phyloP scores from a whole-genome alignment of 345 rosid species.

The Laguncularia racemosa region DNA sequence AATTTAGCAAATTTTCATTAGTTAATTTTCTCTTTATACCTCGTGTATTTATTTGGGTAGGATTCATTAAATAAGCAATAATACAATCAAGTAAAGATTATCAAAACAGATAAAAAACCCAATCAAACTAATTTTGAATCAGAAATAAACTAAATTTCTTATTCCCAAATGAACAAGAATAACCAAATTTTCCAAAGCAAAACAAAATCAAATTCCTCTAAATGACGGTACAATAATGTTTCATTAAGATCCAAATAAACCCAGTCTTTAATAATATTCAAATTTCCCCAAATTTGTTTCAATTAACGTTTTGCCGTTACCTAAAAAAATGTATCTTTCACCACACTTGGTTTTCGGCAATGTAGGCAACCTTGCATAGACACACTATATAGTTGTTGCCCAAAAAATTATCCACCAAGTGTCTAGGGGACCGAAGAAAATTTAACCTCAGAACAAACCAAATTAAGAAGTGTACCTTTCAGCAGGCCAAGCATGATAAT shows the following conservation, averaged over 20 bases:
- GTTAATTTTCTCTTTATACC: constrained; percentile 4
- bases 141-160: not conserved
- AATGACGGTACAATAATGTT: constrained; percentile 2
- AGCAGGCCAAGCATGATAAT: constrained; percentile 1
- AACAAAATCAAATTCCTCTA: constrained; percentile 4
- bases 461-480: constrained; percentile 10
- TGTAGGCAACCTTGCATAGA: too few relatives aligned
- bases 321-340: too few relatives aligned
- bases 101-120: constrained; percentile 1
- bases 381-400: not conserved
- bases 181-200: constrained; percentile 5
- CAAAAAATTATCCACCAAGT: constrained; percentile 3
- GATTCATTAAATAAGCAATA: constrained; percentile 10
- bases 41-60: not conserved
- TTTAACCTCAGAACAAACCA: constrained; percentile 1
- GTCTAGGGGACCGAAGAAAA: not conserved
- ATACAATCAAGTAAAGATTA: constrained; percentile 9
- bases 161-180: too few relatives aligned
- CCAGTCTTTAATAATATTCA: not conserved
- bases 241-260: not conserved
- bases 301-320: too few relatives aligned
- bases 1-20: not conserved
- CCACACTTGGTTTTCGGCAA: too few relatives aligned
- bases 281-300: too few relatives aligned
- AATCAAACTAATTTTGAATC: not conserved